A percentile compares a stretch with the other conserved stretches of the same genome.
Evolutionary conservation across 768 basidiomycete genomes (phyloP).

Genomic region (Cystobasidium ongulense): DNA sequence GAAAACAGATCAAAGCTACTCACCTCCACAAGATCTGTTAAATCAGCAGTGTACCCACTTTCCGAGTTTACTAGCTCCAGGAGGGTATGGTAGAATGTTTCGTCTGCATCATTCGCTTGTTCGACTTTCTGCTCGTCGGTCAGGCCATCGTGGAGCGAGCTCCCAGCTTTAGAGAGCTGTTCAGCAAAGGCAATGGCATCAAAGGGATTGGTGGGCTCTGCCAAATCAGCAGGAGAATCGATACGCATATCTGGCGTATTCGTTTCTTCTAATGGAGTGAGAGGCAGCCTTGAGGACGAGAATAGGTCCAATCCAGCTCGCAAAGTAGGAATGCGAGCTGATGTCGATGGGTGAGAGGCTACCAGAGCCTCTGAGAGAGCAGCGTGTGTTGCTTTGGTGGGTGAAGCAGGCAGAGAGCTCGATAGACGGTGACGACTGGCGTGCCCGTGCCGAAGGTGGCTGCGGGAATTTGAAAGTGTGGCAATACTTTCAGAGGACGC

Average conservation of each 20-base stretch:
- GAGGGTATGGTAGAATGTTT: conserved; percentile 60
- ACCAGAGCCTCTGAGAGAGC: neutral
- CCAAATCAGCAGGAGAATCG: conserved; percentile 22
- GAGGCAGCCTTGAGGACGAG: neutral
- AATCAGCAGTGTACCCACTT: conserved; percentile 66
- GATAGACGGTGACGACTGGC: neutral
- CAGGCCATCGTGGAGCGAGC: neutral
- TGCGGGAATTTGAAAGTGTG: neutral
- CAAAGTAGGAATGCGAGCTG: neutral
- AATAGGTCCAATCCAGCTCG: neutral
- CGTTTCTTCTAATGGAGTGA: conserved; percentile 23
- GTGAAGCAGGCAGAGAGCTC: neutral
- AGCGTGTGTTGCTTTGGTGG: neutral
- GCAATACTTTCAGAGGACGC: neutral
- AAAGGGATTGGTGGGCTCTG: conserved; percentile 15
- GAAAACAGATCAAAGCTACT: too few species aligned
- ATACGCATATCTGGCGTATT: conserved; percentile 15
- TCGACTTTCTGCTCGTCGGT: neutral
- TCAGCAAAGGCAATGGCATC: neutral
- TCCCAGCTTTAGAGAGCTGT: neutral
- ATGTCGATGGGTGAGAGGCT: neutral
- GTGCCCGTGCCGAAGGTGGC: neutral
- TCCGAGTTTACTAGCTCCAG: conserved; percentile 80
- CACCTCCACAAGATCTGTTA: conserved; percentile 68
- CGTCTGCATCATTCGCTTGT: conserved; percentile 27